These are phyloP conservation scores for Euphorbia corollata DNA, from an alignment of 441 rosid genomes.

Conservation along the genomic window DNA sequence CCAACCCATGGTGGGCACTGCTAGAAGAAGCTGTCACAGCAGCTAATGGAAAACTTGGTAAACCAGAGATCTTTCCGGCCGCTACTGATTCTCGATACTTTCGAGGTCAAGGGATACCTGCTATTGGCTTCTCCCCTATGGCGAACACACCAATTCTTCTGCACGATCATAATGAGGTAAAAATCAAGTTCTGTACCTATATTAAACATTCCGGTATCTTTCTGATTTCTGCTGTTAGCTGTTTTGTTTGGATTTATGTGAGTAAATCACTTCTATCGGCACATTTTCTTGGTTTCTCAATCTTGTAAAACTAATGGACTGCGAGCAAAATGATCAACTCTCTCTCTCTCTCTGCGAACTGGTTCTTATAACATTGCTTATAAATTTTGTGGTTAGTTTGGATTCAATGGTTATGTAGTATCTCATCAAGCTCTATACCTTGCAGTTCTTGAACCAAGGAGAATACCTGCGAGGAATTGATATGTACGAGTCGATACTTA, in stretches of 20 bases:
- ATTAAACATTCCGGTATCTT: background rate
- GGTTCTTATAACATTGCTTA: background rate
- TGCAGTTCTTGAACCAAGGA: slow-evolving; percentile 66
- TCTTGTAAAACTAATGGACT: background rate
- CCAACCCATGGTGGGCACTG: slow-evolving; percentile 85
- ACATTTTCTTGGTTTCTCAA: background rate
- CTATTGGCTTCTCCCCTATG: slow-evolving; percentile 91
- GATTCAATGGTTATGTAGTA: background rate
- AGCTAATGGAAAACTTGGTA: slow-evolving; percentile 57
- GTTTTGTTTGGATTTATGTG: background rate
- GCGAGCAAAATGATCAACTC: background rate
- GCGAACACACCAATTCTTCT: slow-evolving; percentile 81
- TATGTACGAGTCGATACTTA: slow-evolving; percentile 62
- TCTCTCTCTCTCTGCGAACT: background rate
- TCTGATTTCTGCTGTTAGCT: background rate
- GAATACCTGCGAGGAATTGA: slow-evolving; percentile 83
- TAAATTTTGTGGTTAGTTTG: background rate
- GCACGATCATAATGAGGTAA: slow-evolving; percentile 91
- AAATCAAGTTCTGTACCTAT: background rate
- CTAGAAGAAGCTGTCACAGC: slow-evolving; percentile 64
- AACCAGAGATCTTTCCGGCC: slow-evolving; percentile 85
- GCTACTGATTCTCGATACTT: slow-evolving; percentile 83
- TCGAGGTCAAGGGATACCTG: slow-evolving; percentile 55
- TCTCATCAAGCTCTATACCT: slow-evolving; percentile 12
- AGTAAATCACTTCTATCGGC: background rate